Evolutionary conservation across 164 flowering plant genomes (phyloP), one percentile per base, ranked within the genome.

Genomic region (Vitis rupestris): DNA sequence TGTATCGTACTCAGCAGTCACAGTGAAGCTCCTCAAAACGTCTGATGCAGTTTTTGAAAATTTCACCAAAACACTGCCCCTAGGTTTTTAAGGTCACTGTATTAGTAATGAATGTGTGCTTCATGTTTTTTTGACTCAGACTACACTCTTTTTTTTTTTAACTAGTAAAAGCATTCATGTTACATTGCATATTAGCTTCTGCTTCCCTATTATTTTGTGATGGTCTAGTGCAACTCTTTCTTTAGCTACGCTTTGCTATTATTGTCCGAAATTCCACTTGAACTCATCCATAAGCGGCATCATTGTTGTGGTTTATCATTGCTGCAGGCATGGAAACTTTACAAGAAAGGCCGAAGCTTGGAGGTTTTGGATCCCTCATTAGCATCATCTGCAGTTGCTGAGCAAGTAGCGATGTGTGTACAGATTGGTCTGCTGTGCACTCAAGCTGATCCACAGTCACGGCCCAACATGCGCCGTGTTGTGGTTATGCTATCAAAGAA

Each of bases 401-500:
- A 88, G 2, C 94, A 93, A 75, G 84, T 90, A 0, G 74, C 73
- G 51, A 66, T 74, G 79, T 95, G 98, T 80, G 78, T 88, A 72
- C 87, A 90, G 61, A 85, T 95, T 1, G 98, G 89, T 0, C 72
- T 95, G 55, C 78, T 95, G 1, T 95, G 99, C 80, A 74, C 80
- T 47, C 98, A 93, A 74, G 84, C 85, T 4, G 97, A 93, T 59
- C 92, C 99, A 27, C 50, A 72, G 13, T 63, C 79, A 31, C 80
- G 99, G 53, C 99, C 99, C 1, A 10, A 17, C 54, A 95, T 95
- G 94, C 62, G 80, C 1, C 91, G 90, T 0, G 93, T 91, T 8
- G 87, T 83, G 59, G 78, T 88, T 29, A 72, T 87, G 77, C 81
- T 95, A 0, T 83, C 92, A 0, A 87, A 75, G 81, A 91, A 81